Percentiles rank a stretch among this genome's conserved stretches.
Evolutionary conservation across 176 grass and related monocot genomes (phyloP).

Genomic region (Carex scoparia): DNA sequence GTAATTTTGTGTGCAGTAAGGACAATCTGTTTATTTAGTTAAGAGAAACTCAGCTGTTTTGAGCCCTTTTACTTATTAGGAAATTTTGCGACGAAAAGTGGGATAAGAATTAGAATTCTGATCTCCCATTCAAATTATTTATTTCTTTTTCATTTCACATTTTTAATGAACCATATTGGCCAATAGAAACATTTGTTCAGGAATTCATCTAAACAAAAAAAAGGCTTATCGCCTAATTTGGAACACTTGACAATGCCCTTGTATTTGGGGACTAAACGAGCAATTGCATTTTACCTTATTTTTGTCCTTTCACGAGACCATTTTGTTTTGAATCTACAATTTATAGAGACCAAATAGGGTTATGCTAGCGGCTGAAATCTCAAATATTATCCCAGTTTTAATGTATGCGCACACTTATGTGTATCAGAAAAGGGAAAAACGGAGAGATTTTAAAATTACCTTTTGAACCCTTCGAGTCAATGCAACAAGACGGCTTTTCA

Average conservation of each 20-base stretch:
- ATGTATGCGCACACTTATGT: background rate
- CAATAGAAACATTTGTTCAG: background rate
- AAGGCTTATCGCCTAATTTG: background rate
- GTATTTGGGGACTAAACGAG: background rate
- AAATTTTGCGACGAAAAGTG: background rate
- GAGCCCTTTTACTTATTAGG: background rate
- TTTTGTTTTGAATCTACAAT: background rate
- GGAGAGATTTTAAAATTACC: slow-evolving; percentile 35
- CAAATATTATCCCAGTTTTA: background rate
- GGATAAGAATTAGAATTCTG: background rate
- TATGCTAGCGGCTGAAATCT: background rate
- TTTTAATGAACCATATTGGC: background rate
- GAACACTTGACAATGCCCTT: background rate
- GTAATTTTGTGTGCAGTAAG: background rate
- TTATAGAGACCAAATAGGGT: background rate
- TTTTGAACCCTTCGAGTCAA: slow-evolving; percentile 94
- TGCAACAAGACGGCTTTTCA: slow-evolving; percentile 88
- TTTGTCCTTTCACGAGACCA: background rate
- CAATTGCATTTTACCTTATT: background rate
- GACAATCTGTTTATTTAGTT: background rate
- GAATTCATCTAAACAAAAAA: background rate
- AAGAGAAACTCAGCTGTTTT: background rate
- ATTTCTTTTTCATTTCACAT: background rate
- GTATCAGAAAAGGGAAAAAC: slow-evolving; percentile 2
- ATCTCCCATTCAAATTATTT: background rate